phyloP scores from a whole-genome alignment of 139 green algal species.

The Zygnema circumcarinatum region DNA sequence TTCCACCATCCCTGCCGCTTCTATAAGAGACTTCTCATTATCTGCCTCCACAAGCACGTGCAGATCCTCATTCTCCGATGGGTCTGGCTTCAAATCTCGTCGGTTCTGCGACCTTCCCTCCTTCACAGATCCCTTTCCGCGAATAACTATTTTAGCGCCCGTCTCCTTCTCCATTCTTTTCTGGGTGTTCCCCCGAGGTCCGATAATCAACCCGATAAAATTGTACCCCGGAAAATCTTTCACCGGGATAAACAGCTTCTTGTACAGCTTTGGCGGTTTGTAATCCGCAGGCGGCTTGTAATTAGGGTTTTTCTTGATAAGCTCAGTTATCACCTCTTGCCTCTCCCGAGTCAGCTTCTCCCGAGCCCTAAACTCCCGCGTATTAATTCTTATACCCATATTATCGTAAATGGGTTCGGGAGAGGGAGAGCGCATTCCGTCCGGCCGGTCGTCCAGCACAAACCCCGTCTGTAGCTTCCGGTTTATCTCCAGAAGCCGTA shows the following conservation, averaged over 20 bases:
- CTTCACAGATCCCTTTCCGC: conserved; percentile 86
- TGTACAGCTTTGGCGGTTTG: conserved; percentile 79
- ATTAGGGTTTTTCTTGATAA: conserved; percentile 84
- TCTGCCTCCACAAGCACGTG: conserved; percentile 97
- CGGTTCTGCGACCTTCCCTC: conserved; percentile 68
- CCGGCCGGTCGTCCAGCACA: conserved; percentile 63
- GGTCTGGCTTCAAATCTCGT: conserved; percentile 68
- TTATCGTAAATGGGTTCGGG: conserved; percentile 93
- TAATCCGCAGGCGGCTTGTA: conserved; percentile 90
- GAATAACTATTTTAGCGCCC: conserved; percentile 95
- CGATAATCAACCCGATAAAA: conserved; percentile 99
- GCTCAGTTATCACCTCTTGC: conserved; percentile 84
- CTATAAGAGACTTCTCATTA: conserved; percentile 76
- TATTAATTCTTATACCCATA: conserved; percentile 86
- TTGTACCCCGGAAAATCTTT: conserved; percentile 95
- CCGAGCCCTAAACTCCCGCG: conserved; percentile 80
- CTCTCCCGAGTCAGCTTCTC: conserved; percentile 80
- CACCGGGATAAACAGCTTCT: conserved; percentile 90
- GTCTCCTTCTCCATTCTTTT: conserved; percentile 98
- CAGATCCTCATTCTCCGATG: conserved; percentile 95
- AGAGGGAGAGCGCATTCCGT: conserved; percentile 85
- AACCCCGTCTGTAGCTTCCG: conserved; percentile 57
- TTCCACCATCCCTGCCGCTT: conserved; percentile 80
- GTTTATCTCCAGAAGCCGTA: conserved; percentile 66
- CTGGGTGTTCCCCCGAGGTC: conserved; percentile 96